phyloP scores from a whole-genome alignment of 768 basidiomycete genomes.

The Hemileccinum impolitum region DNA sequence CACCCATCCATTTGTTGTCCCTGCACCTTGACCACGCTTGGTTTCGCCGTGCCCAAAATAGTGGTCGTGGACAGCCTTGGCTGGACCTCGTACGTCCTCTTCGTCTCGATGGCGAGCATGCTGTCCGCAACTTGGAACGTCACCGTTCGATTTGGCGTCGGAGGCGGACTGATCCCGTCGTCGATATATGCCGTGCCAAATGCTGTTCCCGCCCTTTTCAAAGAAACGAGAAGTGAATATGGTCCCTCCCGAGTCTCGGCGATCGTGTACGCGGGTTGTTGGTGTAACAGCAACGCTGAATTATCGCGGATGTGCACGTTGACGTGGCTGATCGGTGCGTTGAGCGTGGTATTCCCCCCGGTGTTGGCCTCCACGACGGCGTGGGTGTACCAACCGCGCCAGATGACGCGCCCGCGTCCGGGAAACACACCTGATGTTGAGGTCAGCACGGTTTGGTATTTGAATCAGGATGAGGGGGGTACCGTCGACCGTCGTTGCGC shows the following conservation, averaged over 20 bases:
- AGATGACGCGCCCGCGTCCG: slow-evolving; percentile 50
- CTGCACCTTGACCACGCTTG: slow-evolving; percentile 37
- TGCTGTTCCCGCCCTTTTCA: slow-evolving; percentile 43
- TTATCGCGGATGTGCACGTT: slow-evolving; percentile 70
- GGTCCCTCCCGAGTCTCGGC: slow-evolving; percentile 58
- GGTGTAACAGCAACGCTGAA: slow-evolving; percentile 58
- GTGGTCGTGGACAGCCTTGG: slow-evolving; percentile 49
- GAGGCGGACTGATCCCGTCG: slow-evolving; percentile 53
- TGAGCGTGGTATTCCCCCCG: slow-evolving; percentile 44
- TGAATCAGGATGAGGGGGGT: background rate
- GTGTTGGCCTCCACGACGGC: slow-evolving; percentile 42
- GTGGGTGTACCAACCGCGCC: slow-evolving; percentile 73
- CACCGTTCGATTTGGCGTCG: slow-evolving; percentile 47
- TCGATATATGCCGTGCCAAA: slow-evolving; percentile 63
- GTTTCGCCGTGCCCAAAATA: slow-evolving; percentile 49
- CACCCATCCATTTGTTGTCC: slow-evolving; percentile 34
- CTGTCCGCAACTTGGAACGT: slow-evolving; percentile 38
- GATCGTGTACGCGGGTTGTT: slow-evolving; percentile 58
- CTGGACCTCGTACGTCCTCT: slow-evolving; percentile 29
- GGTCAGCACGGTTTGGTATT: background rate
- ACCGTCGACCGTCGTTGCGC: slow-evolving; percentile 63
- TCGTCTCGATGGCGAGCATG: slow-evolving; percentile 34
- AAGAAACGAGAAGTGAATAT: slow-evolving; percentile 58
- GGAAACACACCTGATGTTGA: slow-evolving; percentile 53
- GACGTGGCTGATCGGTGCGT: slow-evolving; percentile 68